phyloP scores from a whole-genome alignment of 441 rosid genomes.

The Aquilaria agallochum region DNA sequence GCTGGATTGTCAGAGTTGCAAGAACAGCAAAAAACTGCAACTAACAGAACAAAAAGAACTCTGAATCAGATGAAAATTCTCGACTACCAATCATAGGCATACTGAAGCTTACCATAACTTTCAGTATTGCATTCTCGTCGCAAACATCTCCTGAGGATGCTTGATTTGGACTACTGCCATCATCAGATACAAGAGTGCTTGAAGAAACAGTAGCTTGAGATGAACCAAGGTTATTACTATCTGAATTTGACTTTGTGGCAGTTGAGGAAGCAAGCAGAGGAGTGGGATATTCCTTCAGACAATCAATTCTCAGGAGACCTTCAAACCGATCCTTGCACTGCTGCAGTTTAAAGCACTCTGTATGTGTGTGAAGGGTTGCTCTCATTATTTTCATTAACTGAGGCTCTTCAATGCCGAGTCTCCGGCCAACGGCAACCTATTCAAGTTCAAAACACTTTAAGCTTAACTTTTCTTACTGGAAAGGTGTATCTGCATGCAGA shows the following conservation, averaged over 20 bases:
- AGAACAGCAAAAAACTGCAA: too few species aligned
- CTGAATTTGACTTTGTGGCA: conserved; percentile 52
- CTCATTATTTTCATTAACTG: conserved; percentile 85
- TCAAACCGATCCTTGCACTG: conserved; percentile 94
- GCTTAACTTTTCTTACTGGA: too few species aligned
- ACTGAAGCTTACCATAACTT: conserved; percentile 79
- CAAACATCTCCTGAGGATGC: conserved; percentile 54
- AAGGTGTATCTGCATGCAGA: too few species aligned
- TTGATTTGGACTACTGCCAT: conserved; percentile 71
- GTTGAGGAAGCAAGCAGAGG: conserved; percentile 46
- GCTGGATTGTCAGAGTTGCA: too few species aligned
- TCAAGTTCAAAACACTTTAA: background rate
- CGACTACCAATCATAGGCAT: too few species aligned
- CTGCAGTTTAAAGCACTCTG: conserved; percentile 90
- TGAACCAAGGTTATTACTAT: conserved; percentile 68
- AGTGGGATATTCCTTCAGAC: conserved; percentile 61
- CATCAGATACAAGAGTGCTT: conserved; percentile 62
- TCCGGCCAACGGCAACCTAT: conserved; percentile 76
- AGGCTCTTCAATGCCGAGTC: conserved; percentile 86
- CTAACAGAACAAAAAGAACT: too few species aligned
- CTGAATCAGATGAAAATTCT: too few species aligned
- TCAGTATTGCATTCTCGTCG: conserved; percentile 85
- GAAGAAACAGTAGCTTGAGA: conserved; percentile 72
- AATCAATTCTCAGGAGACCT: conserved; percentile 64
- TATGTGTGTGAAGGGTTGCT: conserved; percentile 79